phyloP scores from a whole-genome alignment of 1,284 basidiomycete species.

The Leccinum fallax region DNA sequence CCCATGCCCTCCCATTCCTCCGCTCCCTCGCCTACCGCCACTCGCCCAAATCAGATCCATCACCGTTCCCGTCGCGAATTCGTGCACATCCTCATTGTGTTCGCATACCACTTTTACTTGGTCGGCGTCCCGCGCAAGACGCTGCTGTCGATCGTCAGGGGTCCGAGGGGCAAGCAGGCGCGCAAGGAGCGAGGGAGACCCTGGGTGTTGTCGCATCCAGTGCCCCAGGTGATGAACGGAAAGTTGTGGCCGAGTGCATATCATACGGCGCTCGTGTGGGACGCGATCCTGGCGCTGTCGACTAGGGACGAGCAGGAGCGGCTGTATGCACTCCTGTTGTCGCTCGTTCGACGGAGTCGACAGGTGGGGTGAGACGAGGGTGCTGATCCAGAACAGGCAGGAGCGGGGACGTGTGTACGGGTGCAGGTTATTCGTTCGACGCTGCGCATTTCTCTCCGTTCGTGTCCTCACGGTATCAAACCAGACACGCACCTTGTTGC shows the following conservation, averaged over 20 bases:
- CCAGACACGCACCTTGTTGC: too few species aligned
- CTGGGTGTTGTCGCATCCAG: conserved; percentile 1
- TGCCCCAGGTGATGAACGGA: conserved; percentile 8
- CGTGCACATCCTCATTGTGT: conserved; percentile 27
- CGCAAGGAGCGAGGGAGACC: conserved; percentile 2
- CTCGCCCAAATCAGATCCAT: conserved; percentile 23
- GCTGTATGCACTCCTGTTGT: conserved; percentile 34
- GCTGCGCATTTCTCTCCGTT: conserved; percentile 36
- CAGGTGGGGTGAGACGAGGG: neutral
- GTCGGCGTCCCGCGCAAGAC: conserved; percentile 30
- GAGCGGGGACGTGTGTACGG: neutral
- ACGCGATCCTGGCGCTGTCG: conserved; percentile 20
- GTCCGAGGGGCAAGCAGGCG: conserved; percentile 9
- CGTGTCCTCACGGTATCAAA: conserved; percentile 8
- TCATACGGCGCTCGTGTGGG: conserved; percentile 45
- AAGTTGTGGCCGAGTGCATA: conserved; percentile 37
- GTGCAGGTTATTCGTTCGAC: conserved; percentile 20
- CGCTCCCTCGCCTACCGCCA: conserved; percentile 27
- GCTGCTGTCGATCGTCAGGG: conserved; percentile 21
- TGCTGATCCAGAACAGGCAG: neutral
- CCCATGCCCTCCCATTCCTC: conserved; percentile 20
- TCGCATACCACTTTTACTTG: conserved; percentile 37
- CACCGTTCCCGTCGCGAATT: conserved; percentile 20
- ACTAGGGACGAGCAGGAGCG: conserved; percentile 12
- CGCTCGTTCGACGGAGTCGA: conserved; percentile 20